phyloP scores from a whole-genome alignment of 2,329 filamentous ascomycete genomes.

The Chaetomium sp. region DNA sequence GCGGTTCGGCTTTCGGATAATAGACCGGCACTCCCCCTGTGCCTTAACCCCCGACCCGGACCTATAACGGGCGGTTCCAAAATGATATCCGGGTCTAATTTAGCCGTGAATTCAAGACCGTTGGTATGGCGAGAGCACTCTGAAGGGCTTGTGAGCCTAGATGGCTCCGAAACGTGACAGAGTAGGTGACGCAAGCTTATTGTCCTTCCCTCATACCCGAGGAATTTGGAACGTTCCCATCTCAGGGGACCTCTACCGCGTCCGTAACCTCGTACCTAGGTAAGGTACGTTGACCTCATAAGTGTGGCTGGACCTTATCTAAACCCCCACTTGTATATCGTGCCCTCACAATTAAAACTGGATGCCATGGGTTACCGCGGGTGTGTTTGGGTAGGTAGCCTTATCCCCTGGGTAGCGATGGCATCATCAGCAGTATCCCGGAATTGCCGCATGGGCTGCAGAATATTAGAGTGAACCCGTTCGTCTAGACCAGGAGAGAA shows the following conservation, averaged over 20 bases:
- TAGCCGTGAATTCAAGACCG: conserved; percentile 4
- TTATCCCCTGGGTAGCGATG: background rate
- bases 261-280: background rate
- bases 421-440: background rate
- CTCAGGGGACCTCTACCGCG: conserved; percentile 7
- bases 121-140: background rate
- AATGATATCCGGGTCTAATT: background rate
- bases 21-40: background rate
- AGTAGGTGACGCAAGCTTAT: conserved; percentile 3
- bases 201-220: background rate
- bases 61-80: background rate
- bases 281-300: background rate
- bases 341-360: background rate
- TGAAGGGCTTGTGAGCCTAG: background rate
- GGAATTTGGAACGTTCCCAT: background rate
- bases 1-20: conserved; percentile 2
- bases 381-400: background rate
- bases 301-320: background rate
- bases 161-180: background rate
- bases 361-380: background rate
- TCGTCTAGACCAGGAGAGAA: background rate
- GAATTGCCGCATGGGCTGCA: background rate
- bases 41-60: background rate
- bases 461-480: background rate
- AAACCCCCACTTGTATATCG: background rate